phyloP scores from a whole-genome alignment of 805 yeast species.

The Starmerella sp. region DNA sequence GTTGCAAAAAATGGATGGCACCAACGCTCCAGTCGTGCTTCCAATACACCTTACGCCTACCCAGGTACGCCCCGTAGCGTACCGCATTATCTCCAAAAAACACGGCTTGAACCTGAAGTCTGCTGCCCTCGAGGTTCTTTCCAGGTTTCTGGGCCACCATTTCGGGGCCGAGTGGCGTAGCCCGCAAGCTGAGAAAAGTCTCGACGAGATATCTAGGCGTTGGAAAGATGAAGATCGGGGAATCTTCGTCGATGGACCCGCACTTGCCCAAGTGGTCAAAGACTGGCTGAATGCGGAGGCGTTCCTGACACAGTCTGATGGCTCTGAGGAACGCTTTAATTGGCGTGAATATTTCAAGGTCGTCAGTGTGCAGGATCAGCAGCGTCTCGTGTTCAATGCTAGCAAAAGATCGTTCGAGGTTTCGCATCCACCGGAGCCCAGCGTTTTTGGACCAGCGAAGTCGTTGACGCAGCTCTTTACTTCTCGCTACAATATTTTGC shows the following conservation, averaged over 20 bases:
- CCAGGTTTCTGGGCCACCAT: conserved; percentile 60
- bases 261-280: conserved; percentile 49
- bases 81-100: conserved; percentile 78
- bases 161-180: conserved; percentile 86
- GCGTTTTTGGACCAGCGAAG: conserved; percentile 11
- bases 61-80: conserved; percentile 81
- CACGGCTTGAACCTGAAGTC: conserved; percentile 85
- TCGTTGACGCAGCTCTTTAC: conserved; percentile 24
- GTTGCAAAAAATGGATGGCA: conserved; percentile 7
- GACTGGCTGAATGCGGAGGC: conserved; percentile 36
- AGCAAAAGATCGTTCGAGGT: conserved; percentile 48
- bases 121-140: conserved; percentile 61
- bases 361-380: conserved; percentile 50
- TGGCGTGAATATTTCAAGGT: conserved; percentile 68
- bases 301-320: not conserved
- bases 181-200: conserved; percentile 44
- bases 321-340: conserved; percentile 29
- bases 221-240: conserved; percentile 93
- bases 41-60: conserved; percentile 74
- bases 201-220: conserved; percentile 65
- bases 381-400: conserved; percentile 16
- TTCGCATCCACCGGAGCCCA: conserved; percentile 9
- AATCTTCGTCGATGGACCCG: conserved; percentile 67
- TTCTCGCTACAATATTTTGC: conserved; percentile 49
- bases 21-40: conserved; percentile 34